phyloP scores from a whole-genome alignment of 2,329 filamentous ascomycete genomes.

The Colletotrichum paranaense region DNA sequence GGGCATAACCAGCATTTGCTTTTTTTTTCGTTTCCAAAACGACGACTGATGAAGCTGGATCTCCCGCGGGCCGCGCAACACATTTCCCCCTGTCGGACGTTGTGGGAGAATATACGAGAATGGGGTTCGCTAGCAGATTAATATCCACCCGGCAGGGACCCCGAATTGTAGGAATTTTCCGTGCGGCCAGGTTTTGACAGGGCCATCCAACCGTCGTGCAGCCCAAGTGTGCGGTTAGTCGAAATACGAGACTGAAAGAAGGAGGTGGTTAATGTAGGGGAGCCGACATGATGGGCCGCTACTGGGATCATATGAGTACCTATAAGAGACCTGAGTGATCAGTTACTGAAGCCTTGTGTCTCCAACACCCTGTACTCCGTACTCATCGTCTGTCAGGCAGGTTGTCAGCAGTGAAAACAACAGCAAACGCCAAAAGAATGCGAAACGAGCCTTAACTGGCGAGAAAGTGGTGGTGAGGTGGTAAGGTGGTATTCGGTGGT shows the following conservation, averaged over 20 bases:
- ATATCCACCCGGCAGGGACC: conserved; percentile 27
- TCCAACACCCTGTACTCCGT: no score
- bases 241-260: conserved; percentile 20
- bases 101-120: conserved; percentile 24
- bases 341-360: no score
- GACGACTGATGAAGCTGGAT: conserved; percentile 6
- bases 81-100: not conserved
- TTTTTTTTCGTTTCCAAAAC: conserved; percentile 5
- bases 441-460: not conserved
- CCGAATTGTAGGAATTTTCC: conserved; percentile 24
- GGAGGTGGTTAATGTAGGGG: not conserved
- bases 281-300: not conserved
- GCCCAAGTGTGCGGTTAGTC: conserved; percentile 16
- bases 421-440: not conserved
- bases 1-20: not conserved
- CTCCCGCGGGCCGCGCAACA: conserved; percentile 10
- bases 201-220: conserved; percentile 1
- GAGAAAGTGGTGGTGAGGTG: not conserved
- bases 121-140: conserved; percentile 24
- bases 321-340: not conserved
- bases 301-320: not conserved
- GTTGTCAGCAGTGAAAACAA: not conserved
- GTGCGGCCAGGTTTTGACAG: conserved; percentile 10
- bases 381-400: not conserved
- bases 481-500: not conserved